Evolutionary conservation across 139 green algal species (phyloP).

Genomic region (Closterium sp.): DNA sequence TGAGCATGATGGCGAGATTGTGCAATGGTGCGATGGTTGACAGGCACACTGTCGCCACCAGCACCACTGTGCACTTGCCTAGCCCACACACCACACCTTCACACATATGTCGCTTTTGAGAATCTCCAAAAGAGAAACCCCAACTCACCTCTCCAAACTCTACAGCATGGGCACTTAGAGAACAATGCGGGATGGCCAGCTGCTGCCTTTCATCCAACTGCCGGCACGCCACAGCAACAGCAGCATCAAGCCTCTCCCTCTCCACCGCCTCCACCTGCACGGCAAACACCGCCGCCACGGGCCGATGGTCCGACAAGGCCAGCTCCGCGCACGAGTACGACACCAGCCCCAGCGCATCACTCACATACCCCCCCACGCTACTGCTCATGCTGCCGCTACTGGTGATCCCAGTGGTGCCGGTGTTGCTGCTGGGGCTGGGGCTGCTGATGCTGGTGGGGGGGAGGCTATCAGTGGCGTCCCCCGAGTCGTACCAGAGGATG

Average conservation of each 20-base stretch:
- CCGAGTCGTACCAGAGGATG: conserved; percentile 18
- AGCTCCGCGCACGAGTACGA: conserved; percentile 21
- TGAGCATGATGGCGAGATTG: no score
- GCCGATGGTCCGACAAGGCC: no score
- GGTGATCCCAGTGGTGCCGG: neutral
- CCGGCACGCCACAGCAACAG: conserved; percentile 10
- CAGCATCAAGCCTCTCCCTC: conserved; percentile 14
- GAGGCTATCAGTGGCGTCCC: neutral
- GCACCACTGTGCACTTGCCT: no score
- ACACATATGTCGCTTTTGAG: no score
- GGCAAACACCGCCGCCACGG: conserved; percentile 24
- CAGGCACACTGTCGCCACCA: no score
- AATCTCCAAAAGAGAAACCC: no score
- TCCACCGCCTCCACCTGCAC: neutral
- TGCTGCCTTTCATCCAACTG: neutral
- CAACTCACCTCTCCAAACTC: no score
- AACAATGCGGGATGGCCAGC: neutral
- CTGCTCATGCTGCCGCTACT: neutral
- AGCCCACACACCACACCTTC: no score
- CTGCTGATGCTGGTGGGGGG: no score
- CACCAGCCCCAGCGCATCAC: conserved; percentile 20
- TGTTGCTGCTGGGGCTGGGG: neutral
- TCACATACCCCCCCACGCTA: neutral
- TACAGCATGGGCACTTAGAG: no score
- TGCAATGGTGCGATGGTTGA: no score